These are phyloP conservation scores for Austroboletus niveus DNA, from an alignment of 1,284 basidiomycete genomes.

Conservation along the genomic window DNA sequence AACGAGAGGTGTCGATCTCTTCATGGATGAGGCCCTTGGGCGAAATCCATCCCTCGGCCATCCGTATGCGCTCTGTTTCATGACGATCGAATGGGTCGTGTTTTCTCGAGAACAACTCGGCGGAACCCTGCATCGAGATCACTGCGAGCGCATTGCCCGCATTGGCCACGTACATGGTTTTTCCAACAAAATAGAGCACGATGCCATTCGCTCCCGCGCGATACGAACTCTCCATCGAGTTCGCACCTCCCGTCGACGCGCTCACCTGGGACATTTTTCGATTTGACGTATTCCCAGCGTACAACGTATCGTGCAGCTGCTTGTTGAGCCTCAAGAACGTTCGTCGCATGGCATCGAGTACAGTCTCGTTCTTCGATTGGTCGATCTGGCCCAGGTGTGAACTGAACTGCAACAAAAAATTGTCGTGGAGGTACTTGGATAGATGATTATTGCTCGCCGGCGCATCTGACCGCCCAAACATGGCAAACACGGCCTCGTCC, in stretches of 20 bases:
- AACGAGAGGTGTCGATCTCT: conserved; percentile 87
- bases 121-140: conserved; percentile 79
- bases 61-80: conserved; percentile 86
- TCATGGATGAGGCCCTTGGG: conserved; percentile 94
- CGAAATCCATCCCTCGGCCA: conserved; percentile 95
- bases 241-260: conserved; percentile 38
- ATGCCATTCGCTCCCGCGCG: conserved; percentile 85
- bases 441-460: conserved; percentile 62
- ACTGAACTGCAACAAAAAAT: conserved; percentile 65
- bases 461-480: conserved; percentile 83
- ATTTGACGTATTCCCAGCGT: conserved; percentile 37
- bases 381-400: conserved; percentile 51
- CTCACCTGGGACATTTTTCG: conserved; percentile 75
- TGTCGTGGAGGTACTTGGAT: conserved; percentile 81
- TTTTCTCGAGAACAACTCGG: conserved; percentile 73
- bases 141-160: conserved; percentile 90
- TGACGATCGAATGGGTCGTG: conserved; percentile 90
- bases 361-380: conserved; percentile 43
- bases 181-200: conserved; percentile 82
- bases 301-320: conserved; percentile 65
- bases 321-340: conserved; percentile 87
- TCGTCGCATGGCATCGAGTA: conserved; percentile 77
- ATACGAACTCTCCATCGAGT: conserved; percentile 40
- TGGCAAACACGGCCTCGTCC: conserved; percentile 92
- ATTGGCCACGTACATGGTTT: conserved; percentile 88